Evolutionary conservation across 257 asterid genomes (phyloP).

Genomic region (Capsicum chinense): DNA sequence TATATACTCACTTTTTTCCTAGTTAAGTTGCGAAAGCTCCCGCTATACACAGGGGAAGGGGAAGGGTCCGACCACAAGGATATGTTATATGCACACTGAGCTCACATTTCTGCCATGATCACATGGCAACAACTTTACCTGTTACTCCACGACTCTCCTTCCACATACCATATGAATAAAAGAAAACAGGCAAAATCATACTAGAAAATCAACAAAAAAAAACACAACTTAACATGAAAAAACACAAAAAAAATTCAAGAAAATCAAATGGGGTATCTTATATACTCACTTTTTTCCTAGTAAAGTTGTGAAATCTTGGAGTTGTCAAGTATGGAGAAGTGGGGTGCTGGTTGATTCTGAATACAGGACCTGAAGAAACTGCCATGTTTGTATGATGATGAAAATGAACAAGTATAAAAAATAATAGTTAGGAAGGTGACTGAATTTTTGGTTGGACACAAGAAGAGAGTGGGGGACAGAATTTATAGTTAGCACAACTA

Average conservation of each 20-base stretch:
- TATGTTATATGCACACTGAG: too few relatives aligned
- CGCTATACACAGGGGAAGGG: too few relatives aligned
- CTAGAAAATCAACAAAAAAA: background rate
- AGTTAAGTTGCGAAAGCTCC: background rate
- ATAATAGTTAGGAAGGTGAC: background rate
- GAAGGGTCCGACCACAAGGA: too few relatives aligned
- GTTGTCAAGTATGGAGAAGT: constrained; percentile 31
- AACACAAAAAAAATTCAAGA: background rate
- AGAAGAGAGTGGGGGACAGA: constrained; percentile 11
- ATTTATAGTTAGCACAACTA: constrained; percentile 42
- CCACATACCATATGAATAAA: background rate
- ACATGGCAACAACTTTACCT: too few relatives aligned
- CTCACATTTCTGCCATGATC: too few relatives aligned
- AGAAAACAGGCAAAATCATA: background rate
- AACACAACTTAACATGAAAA: constrained; percentile 3
- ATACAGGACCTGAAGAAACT: constrained; percentile 46
- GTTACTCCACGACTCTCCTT: too few relatives aligned
- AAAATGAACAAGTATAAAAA: background rate
- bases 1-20: constrained; percentile 49
- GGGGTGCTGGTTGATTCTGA: constrained; percentile 45
- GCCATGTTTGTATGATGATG: constrained; percentile 46
- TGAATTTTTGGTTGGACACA: constrained; percentile 30
- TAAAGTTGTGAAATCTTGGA: constrained; percentile 38
- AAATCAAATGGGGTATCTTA: background rate
- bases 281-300: constrained; percentile 50